Conservation (phyloP, 1,139 yeast genomes). For the Fermentozyma sake region DNA sequence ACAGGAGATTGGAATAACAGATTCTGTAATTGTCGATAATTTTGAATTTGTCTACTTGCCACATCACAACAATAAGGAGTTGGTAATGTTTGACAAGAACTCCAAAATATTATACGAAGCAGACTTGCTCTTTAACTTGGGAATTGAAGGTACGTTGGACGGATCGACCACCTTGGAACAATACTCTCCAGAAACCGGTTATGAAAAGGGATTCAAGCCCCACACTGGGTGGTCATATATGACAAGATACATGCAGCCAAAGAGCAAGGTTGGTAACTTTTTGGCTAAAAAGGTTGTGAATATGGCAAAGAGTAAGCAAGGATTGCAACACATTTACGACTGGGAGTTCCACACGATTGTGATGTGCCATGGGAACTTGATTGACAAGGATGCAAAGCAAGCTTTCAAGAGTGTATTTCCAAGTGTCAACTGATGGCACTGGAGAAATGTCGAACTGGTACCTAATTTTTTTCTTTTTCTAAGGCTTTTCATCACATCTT, state of each 20-base stretch:
- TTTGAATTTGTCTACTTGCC: constrained; percentile 24
- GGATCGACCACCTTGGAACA: constrained; percentile 19
- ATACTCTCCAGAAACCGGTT: constrained; percentile 17
- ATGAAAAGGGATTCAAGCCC: constrained; percentile 14
- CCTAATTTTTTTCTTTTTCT: too few species aligned
- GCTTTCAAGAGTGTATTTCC: constrained; percentile 15
- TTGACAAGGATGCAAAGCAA: constrained; percentile 16
- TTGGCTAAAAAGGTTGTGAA: constrained; percentile 24
- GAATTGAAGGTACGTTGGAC: constrained; percentile 9
- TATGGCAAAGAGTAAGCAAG: constrained; percentile 10
- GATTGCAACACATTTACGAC: constrained; percentile 15
- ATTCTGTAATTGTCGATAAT: constrained; percentile 14
- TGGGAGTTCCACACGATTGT: constrained; percentile 22
- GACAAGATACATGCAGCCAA: constrained; percentile 19
- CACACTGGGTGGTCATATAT: constrained; percentile 18
- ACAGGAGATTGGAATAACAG: constrained; percentile 18
- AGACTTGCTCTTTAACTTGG: constrained; percentile 21
- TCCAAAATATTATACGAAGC: constrained; percentile 20
- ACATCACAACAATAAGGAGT: constrained; percentile 17
- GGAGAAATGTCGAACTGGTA: too few species aligned
- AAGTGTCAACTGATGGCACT: constrained; percentile 1
- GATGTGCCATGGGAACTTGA: constrained; percentile 22
- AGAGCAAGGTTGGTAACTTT: constrained; percentile 21
- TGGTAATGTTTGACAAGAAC: constrained; percentile 18
- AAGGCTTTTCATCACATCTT: too few species aligned